Evolutionary conservation across 1,139 yeast genomes (phyloP).

Genomic region (Suhomyces choctaworum): DNA sequence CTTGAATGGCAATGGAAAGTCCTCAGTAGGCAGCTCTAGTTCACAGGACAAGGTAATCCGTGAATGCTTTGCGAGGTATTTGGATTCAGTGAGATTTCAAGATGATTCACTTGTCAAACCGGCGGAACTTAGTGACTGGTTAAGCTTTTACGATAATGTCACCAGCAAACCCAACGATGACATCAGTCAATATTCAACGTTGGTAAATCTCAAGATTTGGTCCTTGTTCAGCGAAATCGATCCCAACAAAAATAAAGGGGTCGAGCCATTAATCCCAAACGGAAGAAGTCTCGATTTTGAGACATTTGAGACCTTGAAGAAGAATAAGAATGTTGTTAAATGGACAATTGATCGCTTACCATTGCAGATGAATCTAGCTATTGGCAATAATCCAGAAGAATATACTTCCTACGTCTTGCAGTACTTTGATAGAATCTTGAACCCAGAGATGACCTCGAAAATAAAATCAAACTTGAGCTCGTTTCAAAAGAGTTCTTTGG

Average conservation of each 20-base stretch:
- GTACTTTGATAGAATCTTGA: conserved; percentile 43
- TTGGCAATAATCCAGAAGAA: conserved; percentile 35
- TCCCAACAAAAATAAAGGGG: conserved; percentile 29
- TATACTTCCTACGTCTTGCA: conserved; percentile 44
- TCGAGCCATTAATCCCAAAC: conserved; percentile 34
- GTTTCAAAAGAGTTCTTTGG: conserved; percentile 29
- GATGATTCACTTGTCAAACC: conserved; percentile 70
- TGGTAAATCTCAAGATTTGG: conserved; percentile 65
- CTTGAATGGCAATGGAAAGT: conserved; percentile 39
- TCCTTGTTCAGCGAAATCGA: conserved; percentile 64
- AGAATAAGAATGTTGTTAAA: conserved; percentile 30
- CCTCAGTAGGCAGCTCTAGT: conserved; percentile 47
- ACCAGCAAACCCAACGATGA: conserved; percentile 23
- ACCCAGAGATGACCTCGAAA: conserved; percentile 37
- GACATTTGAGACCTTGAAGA: conserved; percentile 31
- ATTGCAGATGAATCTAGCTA: conserved; percentile 23
- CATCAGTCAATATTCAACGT: conserved; percentile 53
- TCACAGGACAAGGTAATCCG: conserved; percentile 62
- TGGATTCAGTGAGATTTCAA: conserved; percentile 52
- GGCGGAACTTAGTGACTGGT: conserved; percentile 71
- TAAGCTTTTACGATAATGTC: conserved; percentile 58
- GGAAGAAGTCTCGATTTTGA: conserved; percentile 49
- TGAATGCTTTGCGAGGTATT: conserved; percentile 72
- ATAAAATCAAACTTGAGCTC: conserved; percentile 26
- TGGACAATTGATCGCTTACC: conserved; percentile 33